Conservation (phyloP, 495 filamentous ascomycete genomes). For the Penicillium diatomitis region DNA sequence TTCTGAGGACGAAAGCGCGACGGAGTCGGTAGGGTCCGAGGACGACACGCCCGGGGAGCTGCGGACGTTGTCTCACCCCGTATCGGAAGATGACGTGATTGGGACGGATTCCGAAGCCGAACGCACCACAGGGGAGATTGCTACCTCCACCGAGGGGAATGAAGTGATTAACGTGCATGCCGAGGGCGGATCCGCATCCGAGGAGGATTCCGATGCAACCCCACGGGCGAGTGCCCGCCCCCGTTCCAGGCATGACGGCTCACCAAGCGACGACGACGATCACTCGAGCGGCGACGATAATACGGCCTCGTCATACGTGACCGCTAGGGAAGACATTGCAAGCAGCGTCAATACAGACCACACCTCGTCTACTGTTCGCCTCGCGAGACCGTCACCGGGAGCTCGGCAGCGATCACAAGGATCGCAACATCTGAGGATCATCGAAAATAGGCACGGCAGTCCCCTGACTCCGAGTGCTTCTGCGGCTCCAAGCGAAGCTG, state of each 20-base stretch:
- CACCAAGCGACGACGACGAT: background rate
- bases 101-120: constrained; percentile 1
- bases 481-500: constrained; percentile 22
- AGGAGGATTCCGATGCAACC: constrained; percentile 6
- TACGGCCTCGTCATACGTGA: constrained; percentile 24
- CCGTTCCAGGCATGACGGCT: background rate
- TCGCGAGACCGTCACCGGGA: background rate
- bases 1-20: constrained; percentile 9
- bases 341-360: constrained; percentile 8
- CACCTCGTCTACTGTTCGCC: constrained; percentile 12
- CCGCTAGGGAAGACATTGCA: constrained; percentile 17
- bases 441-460: constrained; percentile 12
- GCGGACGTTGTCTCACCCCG: constrained; percentile 12
- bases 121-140: constrained; percentile 1
- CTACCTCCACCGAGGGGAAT: background rate
- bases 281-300: constrained; percentile 6
- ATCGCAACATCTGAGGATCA: constrained; percentile 10
- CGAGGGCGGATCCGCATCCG: constrained; percentile 2
- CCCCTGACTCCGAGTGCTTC: constrained; percentile 16
- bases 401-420: constrained; percentile 5
- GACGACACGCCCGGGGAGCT: constrained; percentile 14
- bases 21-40: constrained; percentile 8
- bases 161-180: constrained; percentile 2
- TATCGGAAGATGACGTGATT: constrained; percentile 4
- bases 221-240: constrained; percentile 7